Percentiles rank a stretch among this genome's conserved stretches.
Evolutionary conservation across 495 filamentous ascomycete genomes (phyloP).

Genomic region (Parachaetomium inaequale): DNA sequence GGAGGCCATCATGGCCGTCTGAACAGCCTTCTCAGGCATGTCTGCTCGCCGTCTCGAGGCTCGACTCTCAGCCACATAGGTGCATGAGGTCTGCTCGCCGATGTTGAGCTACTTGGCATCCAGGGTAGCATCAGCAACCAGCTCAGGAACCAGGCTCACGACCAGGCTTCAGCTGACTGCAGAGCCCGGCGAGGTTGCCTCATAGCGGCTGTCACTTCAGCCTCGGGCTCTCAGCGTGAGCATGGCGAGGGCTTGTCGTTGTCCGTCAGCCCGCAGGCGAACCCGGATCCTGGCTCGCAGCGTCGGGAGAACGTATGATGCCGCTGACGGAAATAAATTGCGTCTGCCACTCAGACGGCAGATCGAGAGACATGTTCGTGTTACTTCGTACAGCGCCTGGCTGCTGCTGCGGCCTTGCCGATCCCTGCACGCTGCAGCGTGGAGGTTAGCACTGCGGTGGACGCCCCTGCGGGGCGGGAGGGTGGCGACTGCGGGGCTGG

Average conservation of each 20-base stretch:
- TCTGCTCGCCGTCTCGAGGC: neutral
- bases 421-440: neutral
- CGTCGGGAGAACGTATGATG: neutral
- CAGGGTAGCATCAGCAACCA: slow-evolving; percentile 1
- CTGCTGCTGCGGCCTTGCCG: neutral
- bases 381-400: neutral
- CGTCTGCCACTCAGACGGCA: neutral
- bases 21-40: neutral
- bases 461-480: too few relatives aligned
- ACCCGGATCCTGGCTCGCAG: neutral
- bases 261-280: neutral
- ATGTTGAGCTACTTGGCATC: neutral
- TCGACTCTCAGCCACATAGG: neutral
- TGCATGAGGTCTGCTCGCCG: neutral
- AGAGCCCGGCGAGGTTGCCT: neutral
- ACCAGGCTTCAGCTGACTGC: neutral
- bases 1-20: too few relatives aligned
- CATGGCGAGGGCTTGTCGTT: too few relatives aligned
- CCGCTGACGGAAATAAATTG: slow-evolving; percentile 5
- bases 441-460: neutral
- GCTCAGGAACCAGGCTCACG: neutral
- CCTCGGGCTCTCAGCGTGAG: neutral
- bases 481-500: too few relatives aligned
- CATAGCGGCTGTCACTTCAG: neutral
- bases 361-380: neutral